Evolutionary conservation across 73 alveolate genomes (phyloP).

Genomic region (Blepharisma stoltei): DNA sequence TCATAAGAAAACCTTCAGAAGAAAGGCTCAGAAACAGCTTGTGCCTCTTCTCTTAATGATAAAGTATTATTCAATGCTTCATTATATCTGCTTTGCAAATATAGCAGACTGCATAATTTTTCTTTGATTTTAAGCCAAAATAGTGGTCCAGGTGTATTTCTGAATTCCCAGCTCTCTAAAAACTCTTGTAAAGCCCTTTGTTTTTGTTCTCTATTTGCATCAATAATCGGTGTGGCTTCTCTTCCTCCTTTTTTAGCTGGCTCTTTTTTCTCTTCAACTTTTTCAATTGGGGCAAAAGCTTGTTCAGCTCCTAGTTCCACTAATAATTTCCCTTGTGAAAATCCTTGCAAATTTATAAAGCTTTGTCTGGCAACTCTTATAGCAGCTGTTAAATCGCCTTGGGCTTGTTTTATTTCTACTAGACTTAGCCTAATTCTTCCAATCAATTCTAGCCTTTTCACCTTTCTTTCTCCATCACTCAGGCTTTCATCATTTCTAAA

Average conservation of each 20-base stretch:
- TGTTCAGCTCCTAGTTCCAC: constrained; percentile 20
- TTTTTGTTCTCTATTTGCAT: constrained; percentile 22
- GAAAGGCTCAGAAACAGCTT: not conserved
- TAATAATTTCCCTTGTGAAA: constrained; percentile 9
- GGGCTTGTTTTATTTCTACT: not conserved
- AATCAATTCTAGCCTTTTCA: constrained; percentile 5
- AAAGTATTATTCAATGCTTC: not conserved
- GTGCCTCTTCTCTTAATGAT: constrained; percentile 22
- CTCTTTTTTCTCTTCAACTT: constrained; percentile 27
- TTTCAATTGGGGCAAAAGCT: constrained; percentile 12
- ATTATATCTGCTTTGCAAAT: constrained; percentile 1
- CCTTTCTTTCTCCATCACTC: constrained; percentile 5
- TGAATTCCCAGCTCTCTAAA: not conserved
- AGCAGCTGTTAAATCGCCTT: constrained; percentile 16
- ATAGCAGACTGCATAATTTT: not conserved
- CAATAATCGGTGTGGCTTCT: not conserved
- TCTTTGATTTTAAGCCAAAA: constrained; percentile 18
- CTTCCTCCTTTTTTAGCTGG: constrained; percentile 12
- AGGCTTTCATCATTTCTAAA: constrained; percentile 10
- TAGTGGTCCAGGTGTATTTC: not conserved
- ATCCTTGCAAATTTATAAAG: not conserved
- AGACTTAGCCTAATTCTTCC: not conserved
- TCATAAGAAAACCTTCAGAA: not conserved
- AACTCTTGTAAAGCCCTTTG: constrained; percentile 18
- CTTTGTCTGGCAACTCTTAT: not conserved